Evolutionary conservation across 2,329 filamentous ascomycete species (phyloP).

Genomic region (Hirsutella thompsonii): DNA sequence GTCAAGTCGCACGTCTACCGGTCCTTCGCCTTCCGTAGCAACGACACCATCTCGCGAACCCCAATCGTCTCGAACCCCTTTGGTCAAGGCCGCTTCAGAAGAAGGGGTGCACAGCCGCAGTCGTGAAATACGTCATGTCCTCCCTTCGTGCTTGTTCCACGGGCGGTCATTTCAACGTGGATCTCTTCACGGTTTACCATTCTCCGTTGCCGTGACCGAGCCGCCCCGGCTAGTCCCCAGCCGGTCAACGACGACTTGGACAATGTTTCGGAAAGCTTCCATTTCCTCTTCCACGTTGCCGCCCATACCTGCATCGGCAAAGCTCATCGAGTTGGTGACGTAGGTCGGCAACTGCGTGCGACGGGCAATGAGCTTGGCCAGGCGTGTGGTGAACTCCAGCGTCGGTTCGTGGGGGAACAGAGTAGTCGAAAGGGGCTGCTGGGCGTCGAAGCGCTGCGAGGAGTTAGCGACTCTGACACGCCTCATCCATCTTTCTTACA

Average conservation of each 20-base stretch:
- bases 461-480: background rate
- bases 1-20: too few species aligned
- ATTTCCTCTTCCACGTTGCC: conserved; percentile 88
- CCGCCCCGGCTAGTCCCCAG: conserved; percentile 7
- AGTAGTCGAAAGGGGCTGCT: conserved; percentile 61
- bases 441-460: conserved; percentile 35
- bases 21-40: too few species aligned
- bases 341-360: conserved; percentile 67
- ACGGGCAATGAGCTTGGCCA: conserved; percentile 73
- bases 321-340: conserved; percentile 76
- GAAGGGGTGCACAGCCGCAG: background rate
- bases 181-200: background rate
- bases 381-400: conserved; percentile 73
- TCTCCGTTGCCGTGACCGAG: background rate
- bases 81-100: too few species aligned
- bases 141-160: background rate
- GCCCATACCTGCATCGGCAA: conserved; percentile 60
- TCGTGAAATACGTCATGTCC: background rate
- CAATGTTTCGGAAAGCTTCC: conserved; percentile 67
- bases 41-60: too few species aligned
- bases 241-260: conserved; percentile 44
- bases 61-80: too few species aligned
- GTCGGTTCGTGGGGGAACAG: conserved; percentile 66
- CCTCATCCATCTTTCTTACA: background rate
- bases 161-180: background rate